Evolutionary conservation across 2,329 filamentous ascomycete genomes (phyloP).

Genomic region (Phaeosphaeria sp.): DNA sequence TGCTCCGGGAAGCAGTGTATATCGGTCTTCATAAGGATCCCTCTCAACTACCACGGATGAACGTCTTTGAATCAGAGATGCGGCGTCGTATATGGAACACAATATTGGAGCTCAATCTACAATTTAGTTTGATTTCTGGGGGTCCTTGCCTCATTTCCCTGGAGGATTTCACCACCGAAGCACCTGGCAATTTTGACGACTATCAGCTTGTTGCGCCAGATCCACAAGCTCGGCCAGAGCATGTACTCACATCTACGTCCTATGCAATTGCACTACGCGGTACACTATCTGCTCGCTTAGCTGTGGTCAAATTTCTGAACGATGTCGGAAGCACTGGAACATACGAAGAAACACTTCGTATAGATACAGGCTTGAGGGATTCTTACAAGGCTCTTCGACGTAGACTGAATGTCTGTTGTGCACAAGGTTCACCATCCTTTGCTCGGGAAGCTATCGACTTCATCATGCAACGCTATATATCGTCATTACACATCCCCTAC

Average conservation of each 20-base stretch:
- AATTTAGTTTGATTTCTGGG: constrained; percentile 47
- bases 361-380: constrained; percentile 26
- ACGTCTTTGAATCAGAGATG: constrained; percentile 34
- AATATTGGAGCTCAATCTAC: constrained; percentile 46
- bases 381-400: constrained; percentile 28
- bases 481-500: constrained; percentile 33
- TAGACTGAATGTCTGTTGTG: constrained; percentile 15
- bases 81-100: constrained; percentile 42
- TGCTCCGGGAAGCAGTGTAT: constrained; percentile 49
- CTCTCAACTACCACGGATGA: constrained; percentile 31
- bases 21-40: constrained; percentile 53
- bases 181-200: constrained; percentile 51
- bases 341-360: constrained; percentile 36
- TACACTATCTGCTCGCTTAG: constrained; percentile 47
- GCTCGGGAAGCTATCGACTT: constrained; percentile 30
- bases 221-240: constrained; percentile 33
- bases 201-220: constrained; percentile 43
- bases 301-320: constrained; percentile 42
- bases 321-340: constrained; percentile 27
- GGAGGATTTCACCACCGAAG: constrained; percentile 46
- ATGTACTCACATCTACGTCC: constrained; percentile 44
- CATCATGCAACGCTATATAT: constrained; percentile 36
- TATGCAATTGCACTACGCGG: constrained; percentile 46
- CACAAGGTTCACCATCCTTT: constrained; percentile 13
- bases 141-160: constrained; percentile 44